A percentile compares a stretch with the other conserved stretches of the same genome.
Conservation (phyloP, 768 basidiomycete genomes). For the Lanmaoa rubissima region DNA sequence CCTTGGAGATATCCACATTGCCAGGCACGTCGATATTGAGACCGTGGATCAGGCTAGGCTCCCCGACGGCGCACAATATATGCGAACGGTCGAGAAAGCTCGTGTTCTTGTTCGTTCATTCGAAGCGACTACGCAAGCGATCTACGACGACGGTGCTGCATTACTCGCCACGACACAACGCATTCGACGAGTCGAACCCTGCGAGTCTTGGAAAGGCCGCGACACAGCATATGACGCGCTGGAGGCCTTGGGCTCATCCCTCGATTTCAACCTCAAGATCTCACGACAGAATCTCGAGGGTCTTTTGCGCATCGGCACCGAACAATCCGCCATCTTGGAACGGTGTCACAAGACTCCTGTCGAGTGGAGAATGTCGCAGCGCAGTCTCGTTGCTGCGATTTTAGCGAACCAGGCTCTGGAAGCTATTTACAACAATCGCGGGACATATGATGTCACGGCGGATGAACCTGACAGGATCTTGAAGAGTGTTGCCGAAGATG, state of each 20-base stretch:
- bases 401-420: constrained; percentile 22
- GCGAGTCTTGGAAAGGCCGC: constrained; percentile 24
- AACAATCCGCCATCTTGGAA: constrained; percentile 40
- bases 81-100: constrained; percentile 44
- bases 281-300: constrained; percentile 39
- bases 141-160: constrained; percentile 47
- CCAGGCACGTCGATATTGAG: constrained; percentile 51
- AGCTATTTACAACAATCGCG: constrained; percentile 13
- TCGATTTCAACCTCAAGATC: constrained; percentile 36
- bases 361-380: constrained; percentile 47
- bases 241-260: constrained; percentile 28
- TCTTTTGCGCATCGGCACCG: constrained; percentile 37
- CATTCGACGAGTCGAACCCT: constrained; percentile 26
- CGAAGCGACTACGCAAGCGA: constrained; percentile 47
- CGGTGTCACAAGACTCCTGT: constrained; percentile 40
- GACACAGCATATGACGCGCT: constrained; percentile 28
- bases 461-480: constrained; percentile 12
- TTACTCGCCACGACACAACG: constrained; percentile 42
- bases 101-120: constrained; percentile 45
- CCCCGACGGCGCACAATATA: constrained; percentile 37
- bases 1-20: constrained; percentile 50
- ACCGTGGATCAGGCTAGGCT: constrained; percentile 34
- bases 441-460: constrained; percentile 3
- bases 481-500: constrained; percentile 11
- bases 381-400: constrained; percentile 33